Percentiles rank a stretch among this genome's conserved stretches.
phyloP scores from a whole-genome alignment of 306 rosid species.

The Nissolia schottii region DNA sequence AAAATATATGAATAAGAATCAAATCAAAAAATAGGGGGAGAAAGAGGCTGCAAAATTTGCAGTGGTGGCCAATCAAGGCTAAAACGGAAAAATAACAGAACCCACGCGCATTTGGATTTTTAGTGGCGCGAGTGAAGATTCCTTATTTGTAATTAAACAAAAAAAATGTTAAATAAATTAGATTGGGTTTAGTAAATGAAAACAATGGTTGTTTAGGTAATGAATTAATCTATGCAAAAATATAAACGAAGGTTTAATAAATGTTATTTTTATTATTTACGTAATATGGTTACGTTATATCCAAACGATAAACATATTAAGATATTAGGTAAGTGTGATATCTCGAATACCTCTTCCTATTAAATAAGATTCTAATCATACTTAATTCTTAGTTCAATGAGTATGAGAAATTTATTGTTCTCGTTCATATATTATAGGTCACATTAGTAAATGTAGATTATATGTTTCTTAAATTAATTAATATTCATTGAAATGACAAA shows the following conservation, averaged over 20 bases:
- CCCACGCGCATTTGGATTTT: conserved; percentile 43
- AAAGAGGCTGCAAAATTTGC: conserved; percentile 28
- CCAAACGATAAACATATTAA: no score
- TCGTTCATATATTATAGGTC: no score
- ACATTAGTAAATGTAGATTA: no score
- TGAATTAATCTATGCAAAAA: not conserved
- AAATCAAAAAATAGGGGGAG: not conserved
- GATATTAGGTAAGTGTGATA: no score
- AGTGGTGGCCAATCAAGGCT: conserved; percentile 11
- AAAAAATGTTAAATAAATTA: no score
- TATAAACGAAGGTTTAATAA: no score
- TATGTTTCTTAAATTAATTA: no score
- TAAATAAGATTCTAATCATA: no score
- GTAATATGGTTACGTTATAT: not conserved
- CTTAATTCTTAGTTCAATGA: no score
- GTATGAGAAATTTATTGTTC: no score
- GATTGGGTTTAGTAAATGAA: not conserved
- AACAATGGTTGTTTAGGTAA: not conserved
- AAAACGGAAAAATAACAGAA: conserved; percentile 45
- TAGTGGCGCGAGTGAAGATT: not conserved
- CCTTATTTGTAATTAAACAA: not conserved
- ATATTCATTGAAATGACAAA: no score
- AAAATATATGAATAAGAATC: not conserved
- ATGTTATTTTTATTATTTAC: not conserved
- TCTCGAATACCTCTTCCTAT: no score